These are phyloP conservation scores for Arthrobotrys sinensis DNA, from an alignment of 2,329 filamentous ascomycete species.

Conservation along the genomic window DNA sequence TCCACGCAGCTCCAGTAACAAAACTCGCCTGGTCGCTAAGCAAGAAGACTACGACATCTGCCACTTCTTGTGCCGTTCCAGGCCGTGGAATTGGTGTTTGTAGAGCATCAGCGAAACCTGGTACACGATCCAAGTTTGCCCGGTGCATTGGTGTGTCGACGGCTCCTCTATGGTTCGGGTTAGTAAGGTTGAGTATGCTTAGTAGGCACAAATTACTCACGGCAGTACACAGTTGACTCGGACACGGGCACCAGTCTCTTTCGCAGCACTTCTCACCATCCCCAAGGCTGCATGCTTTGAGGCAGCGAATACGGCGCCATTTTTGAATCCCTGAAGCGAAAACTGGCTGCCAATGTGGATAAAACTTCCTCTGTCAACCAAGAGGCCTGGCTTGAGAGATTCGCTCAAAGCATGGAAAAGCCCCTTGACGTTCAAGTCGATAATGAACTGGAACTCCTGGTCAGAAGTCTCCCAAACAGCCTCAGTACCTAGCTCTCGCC, in stretches of 20 bases:
- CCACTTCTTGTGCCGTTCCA: neutral
- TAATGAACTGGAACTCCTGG: constrained; percentile 4
- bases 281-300: constrained; percentile 4
- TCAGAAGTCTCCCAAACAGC: constrained; percentile 5
- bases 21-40: neutral
- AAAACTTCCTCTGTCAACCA: neutral
- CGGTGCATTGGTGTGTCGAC: constrained; percentile 9
- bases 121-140: neutral
- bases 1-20: constrained; percentile 5
- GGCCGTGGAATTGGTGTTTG: constrained; percentile 5
- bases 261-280: constrained; percentile 9
- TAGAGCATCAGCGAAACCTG: neutral
- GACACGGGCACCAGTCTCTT: neutral
- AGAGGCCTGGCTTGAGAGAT: neutral
- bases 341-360: constrained; percentile 12
- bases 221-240: constrained; percentile 6
- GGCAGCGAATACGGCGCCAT: constrained; percentile 3
- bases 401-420: constrained; percentile 3
- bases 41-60: neutral
- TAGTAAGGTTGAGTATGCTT: neutral
- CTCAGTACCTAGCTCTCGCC: neutral
- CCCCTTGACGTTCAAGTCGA: constrained; percentile 8
- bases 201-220: neutral
- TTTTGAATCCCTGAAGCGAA: constrained; percentile 12
- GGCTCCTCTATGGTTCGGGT: neutral